A percentile compares a stretch with the other conserved stretches of the same genome.
Evolutionary conservation across 805 yeast genomes (phyloP).

Genomic region (Metschnikowia sp.): DNA sequence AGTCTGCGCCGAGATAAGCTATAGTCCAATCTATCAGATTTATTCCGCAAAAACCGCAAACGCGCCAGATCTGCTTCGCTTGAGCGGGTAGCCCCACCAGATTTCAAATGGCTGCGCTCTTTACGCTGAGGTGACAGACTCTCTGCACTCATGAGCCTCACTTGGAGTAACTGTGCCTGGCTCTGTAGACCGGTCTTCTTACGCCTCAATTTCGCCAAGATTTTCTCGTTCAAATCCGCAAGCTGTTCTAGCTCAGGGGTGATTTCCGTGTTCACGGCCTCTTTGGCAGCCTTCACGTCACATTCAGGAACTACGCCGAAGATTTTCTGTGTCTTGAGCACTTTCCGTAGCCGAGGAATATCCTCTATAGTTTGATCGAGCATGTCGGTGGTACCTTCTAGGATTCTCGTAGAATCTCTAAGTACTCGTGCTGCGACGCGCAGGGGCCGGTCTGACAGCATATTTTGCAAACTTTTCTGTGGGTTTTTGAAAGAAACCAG

Average conservation of each 20-base stretch:
- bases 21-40: conserved; percentile 44
- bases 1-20: conserved; percentile 26
- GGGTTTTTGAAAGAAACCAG: background rate
- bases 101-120: background rate
- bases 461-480: background rate
- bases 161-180: conserved; percentile 40
- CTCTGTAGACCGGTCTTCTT: conserved; percentile 30
- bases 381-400: conserved; percentile 29
- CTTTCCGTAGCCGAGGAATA: conserved; percentile 34
- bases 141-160: conserved; percentile 28
- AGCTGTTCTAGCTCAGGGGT: conserved; percentile 41
- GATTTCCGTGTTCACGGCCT: conserved; percentile 32
- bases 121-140: conserved; percentile 4
- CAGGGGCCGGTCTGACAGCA: background rate
- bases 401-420: conserved; percentile 26
- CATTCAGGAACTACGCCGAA: conserved; percentile 51
- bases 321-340: conserved; percentile 44
- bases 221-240: conserved; percentile 28
- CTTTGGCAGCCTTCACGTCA: conserved; percentile 36
- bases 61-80: conserved; percentile 35
- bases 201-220: conserved; percentile 31
- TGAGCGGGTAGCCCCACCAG: conserved; percentile 18
- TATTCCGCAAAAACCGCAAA: conserved; percentile 37
- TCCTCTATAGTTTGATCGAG: conserved; percentile 39
- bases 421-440: conserved; percentile 8